Evolutionary conservation across 1,139 yeast genomes (phyloP).

Genomic region (Diutina sp.): DNA sequence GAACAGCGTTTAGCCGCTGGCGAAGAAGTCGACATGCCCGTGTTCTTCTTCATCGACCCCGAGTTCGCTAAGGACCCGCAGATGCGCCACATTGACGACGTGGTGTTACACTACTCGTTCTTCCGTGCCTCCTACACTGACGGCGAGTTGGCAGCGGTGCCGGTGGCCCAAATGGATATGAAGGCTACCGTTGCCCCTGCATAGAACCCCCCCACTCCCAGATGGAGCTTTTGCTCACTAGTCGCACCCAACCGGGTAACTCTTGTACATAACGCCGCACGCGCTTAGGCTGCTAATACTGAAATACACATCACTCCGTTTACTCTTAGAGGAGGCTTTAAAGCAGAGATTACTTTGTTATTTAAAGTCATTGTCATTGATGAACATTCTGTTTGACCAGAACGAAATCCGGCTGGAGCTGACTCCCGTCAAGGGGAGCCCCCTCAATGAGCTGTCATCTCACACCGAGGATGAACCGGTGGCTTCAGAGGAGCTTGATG

Average conservation of each 20-base stretch:
- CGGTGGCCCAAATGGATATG: conserved; percentile 8
- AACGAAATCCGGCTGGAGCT: background rate
- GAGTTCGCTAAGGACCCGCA: conserved; percentile 92
- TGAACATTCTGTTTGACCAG: background rate
- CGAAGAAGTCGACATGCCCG: conserved; percentile 98
- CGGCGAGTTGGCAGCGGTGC: conserved; percentile 32
- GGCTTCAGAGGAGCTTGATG: background rate
- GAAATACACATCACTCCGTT: background rate
- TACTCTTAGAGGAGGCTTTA: background rate
- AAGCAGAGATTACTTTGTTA: background rate
- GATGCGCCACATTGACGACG: conserved; percentile 83
- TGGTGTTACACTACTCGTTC: conserved; percentile 85
- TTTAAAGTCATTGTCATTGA: background rate
- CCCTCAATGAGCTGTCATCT: background rate
- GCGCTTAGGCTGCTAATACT: background rate
- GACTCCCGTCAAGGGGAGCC: background rate
- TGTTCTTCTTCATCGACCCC: conserved; percentile 95
- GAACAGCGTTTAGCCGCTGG: conserved; percentile 91
- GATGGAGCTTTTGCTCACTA: no score
- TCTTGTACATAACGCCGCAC: background rate
- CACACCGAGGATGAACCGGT: background rate
- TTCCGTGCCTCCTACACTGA: conserved; percentile 52
- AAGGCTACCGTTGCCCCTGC: background rate
- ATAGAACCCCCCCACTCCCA: background rate
- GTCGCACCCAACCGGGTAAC: no score